These are phyloP conservation scores for Globisporangium uncinulatum DNA, from an alignment of 352 stramenopile species.

Conservation along the genomic window DNA sequence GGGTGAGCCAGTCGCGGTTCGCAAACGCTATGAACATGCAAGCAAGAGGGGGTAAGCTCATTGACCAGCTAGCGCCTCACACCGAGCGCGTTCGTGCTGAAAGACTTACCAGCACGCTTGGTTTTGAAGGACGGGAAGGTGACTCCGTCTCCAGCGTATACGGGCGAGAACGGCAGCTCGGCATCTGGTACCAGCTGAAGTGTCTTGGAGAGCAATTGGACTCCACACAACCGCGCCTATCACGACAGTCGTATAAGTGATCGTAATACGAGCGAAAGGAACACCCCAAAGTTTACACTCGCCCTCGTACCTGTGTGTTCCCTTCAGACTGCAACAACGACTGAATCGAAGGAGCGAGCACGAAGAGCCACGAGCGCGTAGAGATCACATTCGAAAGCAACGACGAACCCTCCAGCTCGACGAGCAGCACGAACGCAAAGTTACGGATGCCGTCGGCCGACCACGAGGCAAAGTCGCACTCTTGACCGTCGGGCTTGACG, in stretches of 20 bases:
- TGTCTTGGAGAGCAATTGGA: slow-evolving; percentile 5
- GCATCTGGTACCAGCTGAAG: slow-evolving; percentile 2
- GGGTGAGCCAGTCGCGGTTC: slow-evolving; percentile 44
- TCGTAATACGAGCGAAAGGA: no score
- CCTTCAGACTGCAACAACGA: slow-evolving; percentile 33
- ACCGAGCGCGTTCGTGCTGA: neutral
- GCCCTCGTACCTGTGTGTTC: slow-evolving; percentile 15
- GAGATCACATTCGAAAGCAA: slow-evolving; percentile 20
- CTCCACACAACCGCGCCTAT: slow-evolving; percentile 5
- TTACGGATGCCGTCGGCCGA: slow-evolving; percentile 36
- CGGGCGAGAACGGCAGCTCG: neutral
- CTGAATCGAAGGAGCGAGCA: slow-evolving; percentile 30
- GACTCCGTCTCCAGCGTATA: neutral
- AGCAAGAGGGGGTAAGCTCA: neutral
- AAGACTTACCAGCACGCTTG: slow-evolving; percentile 4
- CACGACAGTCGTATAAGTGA: neutral
- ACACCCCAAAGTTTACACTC: neutral
- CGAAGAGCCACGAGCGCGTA: slow-evolving; percentile 42
- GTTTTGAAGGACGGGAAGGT: slow-evolving; percentile 3
- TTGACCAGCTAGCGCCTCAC: neutral
- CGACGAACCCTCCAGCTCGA: neutral
- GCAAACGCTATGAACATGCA: slow-evolving; percentile 24
- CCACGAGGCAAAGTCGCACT: slow-evolving; percentile 59
- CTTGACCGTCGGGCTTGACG: slow-evolving; percentile 31
- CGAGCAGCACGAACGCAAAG: slow-evolving; percentile 30